Percentiles rank a stretch among this genome's conserved stretches.
Conservation (phyloP, 202 grass and related monocot species). For the Alloteropsis angusta region DNA sequence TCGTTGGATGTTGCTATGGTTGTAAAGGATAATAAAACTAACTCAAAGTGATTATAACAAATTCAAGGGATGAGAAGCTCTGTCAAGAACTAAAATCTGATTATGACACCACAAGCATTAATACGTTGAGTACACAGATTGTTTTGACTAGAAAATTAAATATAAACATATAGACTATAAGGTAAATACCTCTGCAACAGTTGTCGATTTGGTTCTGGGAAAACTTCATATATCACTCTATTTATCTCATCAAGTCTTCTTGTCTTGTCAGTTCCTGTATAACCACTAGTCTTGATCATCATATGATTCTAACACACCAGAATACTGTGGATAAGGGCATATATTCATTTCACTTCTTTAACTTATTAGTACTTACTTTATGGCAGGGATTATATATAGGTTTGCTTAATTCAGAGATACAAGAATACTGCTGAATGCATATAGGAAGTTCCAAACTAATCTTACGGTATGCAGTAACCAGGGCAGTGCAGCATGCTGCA, state of each 20-base stretch:
- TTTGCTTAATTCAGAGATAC: constrained; percentile 16
- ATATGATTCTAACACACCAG: constrained; percentile 17
- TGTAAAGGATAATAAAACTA: constrained; percentile 13
- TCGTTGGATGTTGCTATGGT: constrained; percentile 1
- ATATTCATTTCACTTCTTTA: constrained; percentile 9
- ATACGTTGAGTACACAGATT: neutral
- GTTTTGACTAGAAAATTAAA: neutral
- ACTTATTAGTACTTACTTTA: constrained; percentile 21
- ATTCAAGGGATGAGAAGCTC: neutral
- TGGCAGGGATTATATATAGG: neutral
- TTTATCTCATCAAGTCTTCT: constrained; percentile 68
- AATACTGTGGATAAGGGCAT: constrained; percentile 19
- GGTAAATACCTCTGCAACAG: constrained; percentile 73
- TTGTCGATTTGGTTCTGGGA: constrained; percentile 79
- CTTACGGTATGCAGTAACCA: constrained; percentile 87
- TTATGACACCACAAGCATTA: neutral
- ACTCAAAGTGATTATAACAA: neutral
- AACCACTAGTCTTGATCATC: constrained; percentile 34
- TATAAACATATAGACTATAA: neutral
- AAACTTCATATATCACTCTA: constrained; percentile 82
- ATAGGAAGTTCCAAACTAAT: constrained; percentile 23
- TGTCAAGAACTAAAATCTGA: constrained; percentile 7
- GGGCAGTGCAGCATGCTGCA: constrained; percentile 73
- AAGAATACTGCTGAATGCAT: constrained; percentile 15
- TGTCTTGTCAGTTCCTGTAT: constrained; percentile 60